Percentiles rank a stretch among this genome's conserved stretches.
Conservation (phyloP, 257 asterid genomes). For the Solanum chmielewskii region DNA sequence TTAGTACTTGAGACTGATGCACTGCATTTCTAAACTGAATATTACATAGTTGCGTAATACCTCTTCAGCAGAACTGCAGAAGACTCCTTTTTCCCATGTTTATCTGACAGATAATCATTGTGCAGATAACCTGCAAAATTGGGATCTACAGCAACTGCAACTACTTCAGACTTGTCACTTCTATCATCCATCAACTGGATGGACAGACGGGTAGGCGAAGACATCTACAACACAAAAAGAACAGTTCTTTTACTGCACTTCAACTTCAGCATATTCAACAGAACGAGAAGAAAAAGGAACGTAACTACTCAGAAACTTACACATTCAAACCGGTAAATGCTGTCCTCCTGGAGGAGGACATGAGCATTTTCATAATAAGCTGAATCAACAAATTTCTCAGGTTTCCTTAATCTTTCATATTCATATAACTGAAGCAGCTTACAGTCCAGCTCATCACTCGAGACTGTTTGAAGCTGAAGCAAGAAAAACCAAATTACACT, state of each 20-base stretch:
- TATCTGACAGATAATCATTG: constrained; percentile 61
- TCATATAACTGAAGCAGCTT: constrained; percentile 34
- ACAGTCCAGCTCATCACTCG: constrained; percentile 37
- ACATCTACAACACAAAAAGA: constrained; percentile 39
- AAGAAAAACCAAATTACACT: neutral
- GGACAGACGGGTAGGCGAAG: constrained; percentile 54
- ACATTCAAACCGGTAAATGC: constrained; percentile 36
- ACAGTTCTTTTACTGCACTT: constrained; percentile 10
- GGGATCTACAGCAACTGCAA: constrained; percentile 94
- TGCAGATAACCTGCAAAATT: constrained; percentile 69
- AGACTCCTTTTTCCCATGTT: constrained; percentile 59
- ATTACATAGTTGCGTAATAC: constrained; percentile 19
- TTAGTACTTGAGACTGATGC: neutral
- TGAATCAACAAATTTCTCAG: constrained; percentile 26
- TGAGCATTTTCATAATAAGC: constrained; percentile 41
- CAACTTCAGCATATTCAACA: neutral
- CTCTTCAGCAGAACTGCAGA: constrained; percentile 59
- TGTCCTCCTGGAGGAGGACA: constrained; percentile 31
- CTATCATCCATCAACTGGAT: constrained; percentile 92
- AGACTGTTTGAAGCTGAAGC: constrained; percentile 35
- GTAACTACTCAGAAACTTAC: constrained; percentile 39
- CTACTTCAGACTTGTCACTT: constrained; percentile 78
- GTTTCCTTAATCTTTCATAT: constrained; percentile 32
- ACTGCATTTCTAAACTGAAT: neutral
- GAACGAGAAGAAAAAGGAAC: neutral